Conservation (phyloP, 208 protist genomes). For the Trypanosomatidae sp. region DNA sequence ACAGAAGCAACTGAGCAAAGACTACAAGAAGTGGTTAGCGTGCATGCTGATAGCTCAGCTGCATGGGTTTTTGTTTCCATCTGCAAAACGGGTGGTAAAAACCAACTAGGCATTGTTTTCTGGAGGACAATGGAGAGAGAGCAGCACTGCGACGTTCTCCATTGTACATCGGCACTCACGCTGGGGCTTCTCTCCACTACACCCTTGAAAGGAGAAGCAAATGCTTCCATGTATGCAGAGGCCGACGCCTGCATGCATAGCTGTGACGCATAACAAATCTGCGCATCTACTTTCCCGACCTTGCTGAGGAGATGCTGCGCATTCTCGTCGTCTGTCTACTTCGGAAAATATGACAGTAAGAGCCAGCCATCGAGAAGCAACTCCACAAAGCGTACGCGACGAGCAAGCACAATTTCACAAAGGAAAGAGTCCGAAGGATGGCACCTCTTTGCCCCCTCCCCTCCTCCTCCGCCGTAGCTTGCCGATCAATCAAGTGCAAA, state of each 20-base stretch:
- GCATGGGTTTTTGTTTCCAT: neutral
- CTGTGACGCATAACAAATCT: neutral
- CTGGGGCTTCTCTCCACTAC: neutral
- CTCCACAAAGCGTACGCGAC: neutral
- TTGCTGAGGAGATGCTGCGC: neutral
- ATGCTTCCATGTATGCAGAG: slow-evolving; percentile 2
- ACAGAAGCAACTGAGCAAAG: neutral
- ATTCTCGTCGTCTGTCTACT: neutral
- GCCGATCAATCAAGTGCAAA: slow-evolving; percentile 70
- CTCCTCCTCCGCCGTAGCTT: neutral
- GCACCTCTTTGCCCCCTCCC: neutral
- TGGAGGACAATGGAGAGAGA: neutral
- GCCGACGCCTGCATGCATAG: neutral
- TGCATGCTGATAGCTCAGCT: neutral
- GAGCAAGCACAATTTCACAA: slow-evolving; percentile 1
- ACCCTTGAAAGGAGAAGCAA: neutral
- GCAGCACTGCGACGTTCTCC: neutral
- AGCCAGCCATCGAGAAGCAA: too few species aligned
- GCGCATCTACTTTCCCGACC: neutral
- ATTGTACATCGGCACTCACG: neutral
- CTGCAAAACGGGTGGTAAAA: neutral
- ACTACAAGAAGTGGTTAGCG: neutral
- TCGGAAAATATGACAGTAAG: neutral
- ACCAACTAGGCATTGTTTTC: neutral
- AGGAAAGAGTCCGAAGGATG: neutral